Evolutionary conservation across 768 basidiomycete species (phyloP), one percentile per base, ranked within the genome.

Genomic region (Hericium alpestre): DNA sequence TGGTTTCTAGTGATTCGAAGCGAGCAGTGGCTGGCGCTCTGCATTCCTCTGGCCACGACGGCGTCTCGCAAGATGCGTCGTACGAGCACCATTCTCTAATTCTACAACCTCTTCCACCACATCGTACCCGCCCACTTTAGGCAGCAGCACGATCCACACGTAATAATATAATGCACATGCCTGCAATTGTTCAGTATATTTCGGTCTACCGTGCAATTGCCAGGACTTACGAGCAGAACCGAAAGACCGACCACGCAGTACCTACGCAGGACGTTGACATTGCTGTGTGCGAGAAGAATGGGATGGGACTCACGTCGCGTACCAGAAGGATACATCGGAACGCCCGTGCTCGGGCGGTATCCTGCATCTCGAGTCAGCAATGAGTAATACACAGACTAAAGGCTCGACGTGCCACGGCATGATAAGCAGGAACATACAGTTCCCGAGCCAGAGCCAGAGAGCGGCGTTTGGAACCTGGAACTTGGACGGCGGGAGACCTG

Each of bases 81-180:
- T 56, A 27, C 60, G 55, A 22, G 61, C 57, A 3, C 59, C 61
- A 7, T 51, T 56, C 32, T 25, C 54, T 15, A 62, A 57, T 27
- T 60, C 51, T 11, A 62, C 47, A 15, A 60, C 56, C 32, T 81
- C 75, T 56, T 76, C 74, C 1, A 75, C 70, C 9, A 79, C 68
- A 53, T 74, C 72, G 57, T 80, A 79, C 0, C 73, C 72, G 11
- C 78, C 73, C 4, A 71, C 51, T 53, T 63, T 71, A n/a, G 78
- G 78, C 4, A 80, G 68, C 1, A 75, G 38, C 8, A 75, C 63
- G 23, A 76, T 73, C 77, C 77, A 79, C n/a, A 78, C 27, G 46
- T 62, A 65, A 52, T 67, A 69, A 56, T 71, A 66, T 27, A 66
- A 37, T 16, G 56, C 63, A 38, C 65, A 66, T 18, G 62, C 53